Evolutionary conservation across 805 yeast species (phyloP).

Genomic region (Nakazawaea anatomiae): DNA sequence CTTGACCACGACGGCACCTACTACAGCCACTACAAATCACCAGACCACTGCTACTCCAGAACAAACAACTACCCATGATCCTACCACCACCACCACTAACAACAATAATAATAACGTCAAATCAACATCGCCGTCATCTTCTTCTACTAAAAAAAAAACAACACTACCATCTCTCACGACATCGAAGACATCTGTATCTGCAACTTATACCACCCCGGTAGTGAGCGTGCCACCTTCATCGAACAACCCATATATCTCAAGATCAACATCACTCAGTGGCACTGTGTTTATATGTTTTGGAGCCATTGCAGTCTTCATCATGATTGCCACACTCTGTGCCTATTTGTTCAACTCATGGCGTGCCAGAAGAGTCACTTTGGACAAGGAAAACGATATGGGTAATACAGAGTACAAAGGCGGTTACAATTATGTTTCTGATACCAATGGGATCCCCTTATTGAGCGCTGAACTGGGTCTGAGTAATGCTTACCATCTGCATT

Average conservation of each 20-base stretch:
- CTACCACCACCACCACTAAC: neutral
- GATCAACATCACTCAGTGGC: slow-evolving; percentile 54
- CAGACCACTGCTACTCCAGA: too few relatives aligned
- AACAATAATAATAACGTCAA: neutral
- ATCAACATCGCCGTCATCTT: neutral
- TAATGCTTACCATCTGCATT: neutral
- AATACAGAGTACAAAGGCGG: neutral
- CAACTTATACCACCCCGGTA: slow-evolving; percentile 37
- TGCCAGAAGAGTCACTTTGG: slow-evolving; percentile 43
- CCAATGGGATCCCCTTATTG: neutral
- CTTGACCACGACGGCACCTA: too few relatives aligned
- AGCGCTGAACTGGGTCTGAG: neutral
- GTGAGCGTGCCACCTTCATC: slow-evolving; percentile 52
- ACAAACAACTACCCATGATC: neutral
- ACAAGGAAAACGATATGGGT: slow-evolving; percentile 21
- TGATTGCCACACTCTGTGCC: slow-evolving; percentile 30
- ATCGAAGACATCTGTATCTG: slow-evolving; percentile 10
- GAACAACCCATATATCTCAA: slow-evolving; percentile 60
- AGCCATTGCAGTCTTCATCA: slow-evolving; percentile 53
- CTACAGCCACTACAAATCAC: too few relatives aligned
- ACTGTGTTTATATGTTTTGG: slow-evolving; percentile 84
- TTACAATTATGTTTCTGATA: neutral
- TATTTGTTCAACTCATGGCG: slow-evolving; percentile 12
- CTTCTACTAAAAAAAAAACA: too few relatives aligned
- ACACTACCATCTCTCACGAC: neutral